Conservation (phyloP, 805 yeast genomes). For the Candida germanica region DNA sequence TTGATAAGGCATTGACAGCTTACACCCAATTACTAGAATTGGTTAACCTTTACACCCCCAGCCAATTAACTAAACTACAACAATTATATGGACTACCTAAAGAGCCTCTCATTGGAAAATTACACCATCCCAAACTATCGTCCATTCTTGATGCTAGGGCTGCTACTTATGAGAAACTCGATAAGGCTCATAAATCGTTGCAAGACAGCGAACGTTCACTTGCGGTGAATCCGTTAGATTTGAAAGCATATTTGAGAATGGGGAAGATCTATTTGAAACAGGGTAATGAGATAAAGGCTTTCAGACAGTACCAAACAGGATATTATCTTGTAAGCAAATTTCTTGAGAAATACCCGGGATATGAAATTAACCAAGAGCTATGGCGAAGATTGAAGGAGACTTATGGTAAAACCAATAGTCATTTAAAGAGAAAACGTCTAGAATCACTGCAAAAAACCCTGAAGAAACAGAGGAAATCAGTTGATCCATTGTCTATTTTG, state of each 20-base stretch:
- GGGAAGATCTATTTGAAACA: constrained; percentile 32
- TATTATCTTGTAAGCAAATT: constrained; percentile 30
- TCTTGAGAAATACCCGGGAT: constrained; percentile 23
- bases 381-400: constrained; percentile 22
- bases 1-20: constrained; percentile 22
- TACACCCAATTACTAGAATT: constrained; percentile 25
- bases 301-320: constrained; percentile 35
- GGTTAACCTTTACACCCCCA: constrained; percentile 15
- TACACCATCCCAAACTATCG: constrained; percentile 35
- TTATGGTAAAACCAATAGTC: constrained; percentile 20
- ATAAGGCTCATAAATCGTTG: constrained; percentile 28
- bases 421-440: constrained; percentile 20
- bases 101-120: constrained; percentile 28
- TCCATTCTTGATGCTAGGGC: constrained; percentile 45
- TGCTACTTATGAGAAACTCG: constrained; percentile 46
- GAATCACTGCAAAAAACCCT: constrained; percentile 8
- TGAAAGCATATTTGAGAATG: constrained; percentile 48
- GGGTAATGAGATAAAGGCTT: constrained; percentile 32
- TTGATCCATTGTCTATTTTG: constrained; percentile 27
- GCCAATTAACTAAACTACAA: constrained; percentile 18
- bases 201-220: constrained; percentile 36
- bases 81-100: constrained; percentile 17
- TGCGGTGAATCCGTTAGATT: constrained; percentile 40
- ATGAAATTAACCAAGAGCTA: constrained; percentile 17
- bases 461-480: constrained; percentile 9